Base-by-base conservation (phyloP, 306 rosid genomes). In the Cercis canadensis region DNA sequence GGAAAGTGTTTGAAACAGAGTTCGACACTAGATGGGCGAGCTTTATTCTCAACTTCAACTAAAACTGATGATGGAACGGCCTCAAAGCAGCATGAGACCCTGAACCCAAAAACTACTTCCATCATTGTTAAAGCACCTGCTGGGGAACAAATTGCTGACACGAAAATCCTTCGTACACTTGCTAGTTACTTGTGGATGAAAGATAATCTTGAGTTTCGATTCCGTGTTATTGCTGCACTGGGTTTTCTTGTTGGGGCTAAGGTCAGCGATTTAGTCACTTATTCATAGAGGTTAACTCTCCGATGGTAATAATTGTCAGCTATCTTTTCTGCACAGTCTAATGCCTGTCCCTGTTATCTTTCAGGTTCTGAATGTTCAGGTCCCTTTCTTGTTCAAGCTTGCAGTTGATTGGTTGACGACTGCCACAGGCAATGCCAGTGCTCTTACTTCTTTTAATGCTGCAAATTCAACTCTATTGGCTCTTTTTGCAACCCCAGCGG, bases 331-430 rank as follows among this genome's bases (percentile, higher is more conserved):
- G 73, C 66, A 15, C 5, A 29, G 5, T 57, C 44, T 79, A n/a
- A 72, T 70, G 55, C 7, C 24, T 64, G 58, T 16, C 8, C 12
- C 10, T n/a, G 64, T 53, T 17, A 0, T 71, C 34, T 75, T 80
- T 70, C 86, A 91, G 97, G 92, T 94, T 70, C 74, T 94, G 87
- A 94, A 94, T 83, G 96, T 94, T 73, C 97, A 94, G 80, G 99
- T 94, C 57, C 99, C 99, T 24, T 94, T 94, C 86, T 82, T 94
- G 54, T 94, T 94, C 87, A 94, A 94, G 86, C 91, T 90, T 41
- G 97, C 96, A 17, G 90, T 94, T 32, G 99, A 94, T 78, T 94
- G 92, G 95, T 78, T 94, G 73, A 87, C 90, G 21, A 80, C 91
- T 14, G 85, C 89, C 19, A 72, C 92, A 0, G 92, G 92, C 52